Evolutionary conservation across 306 rosid species (phyloP), one percentile per base, ranked within the genome.

Genomic region (Acmispon strigosus): DNA sequence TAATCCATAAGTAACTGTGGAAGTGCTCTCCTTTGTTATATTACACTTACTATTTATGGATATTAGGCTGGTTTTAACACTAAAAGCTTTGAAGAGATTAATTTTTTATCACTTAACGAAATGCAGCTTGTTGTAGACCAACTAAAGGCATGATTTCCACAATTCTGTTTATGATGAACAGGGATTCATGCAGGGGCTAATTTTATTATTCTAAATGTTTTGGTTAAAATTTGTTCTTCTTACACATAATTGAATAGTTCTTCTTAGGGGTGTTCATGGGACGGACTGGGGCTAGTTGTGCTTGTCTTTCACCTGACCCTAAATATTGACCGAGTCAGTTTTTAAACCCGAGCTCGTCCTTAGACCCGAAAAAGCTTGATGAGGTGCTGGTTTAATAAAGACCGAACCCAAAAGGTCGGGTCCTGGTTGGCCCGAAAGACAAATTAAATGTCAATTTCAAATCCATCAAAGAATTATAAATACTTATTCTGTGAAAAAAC

Each of bases 11-110:
- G 27, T 27, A 27, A 59, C 37, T 3, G 22, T 60, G 57, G 62
- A 72, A 61, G 44, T 47, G 18, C 62, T 79, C 61, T 75, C 12
- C 43, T 36, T 76, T 44, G 52, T 66, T 66, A 54, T 61, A 48
- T 53, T 58, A 63, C 29, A 12, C 36, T 62, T 74, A 58, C 45
- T 36, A 66, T 43, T 12, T 9, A 20, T 44, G 51, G 56, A 42
- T 69, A 39, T 66, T 64, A 49, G 42, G 8, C 44, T 59, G 32
- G 62, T 47, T 65, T 55, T 64, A 73, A 49, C 62, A 36, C 11
- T 34, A 45, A 34, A 37, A 13, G 51, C 18, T 53, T 57, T 47
- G 32, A 22, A 49, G 69, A 41, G 48, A 60, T 45, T 13, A 73
- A 66, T 44, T 15, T 44, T 75, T 50, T 6, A 48, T 76, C 66